phyloP scores from a whole-genome alignment of 192 early-diverging fungal species.

The Allomyces macrogynus region DNA sequence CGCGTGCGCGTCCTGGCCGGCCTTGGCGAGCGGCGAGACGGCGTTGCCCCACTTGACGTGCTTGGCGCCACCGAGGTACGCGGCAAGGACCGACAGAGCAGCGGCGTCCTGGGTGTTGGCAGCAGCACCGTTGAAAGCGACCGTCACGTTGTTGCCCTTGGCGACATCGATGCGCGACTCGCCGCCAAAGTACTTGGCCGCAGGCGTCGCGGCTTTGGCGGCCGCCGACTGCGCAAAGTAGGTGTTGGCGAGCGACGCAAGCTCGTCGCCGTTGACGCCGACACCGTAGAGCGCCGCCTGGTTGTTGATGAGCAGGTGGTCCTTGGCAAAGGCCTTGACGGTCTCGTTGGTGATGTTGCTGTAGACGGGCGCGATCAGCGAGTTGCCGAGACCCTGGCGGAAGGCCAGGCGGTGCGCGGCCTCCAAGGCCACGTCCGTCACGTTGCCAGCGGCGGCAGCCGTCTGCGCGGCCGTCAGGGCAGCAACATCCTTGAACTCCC shows the following conservation, averaged over 20 bases:
- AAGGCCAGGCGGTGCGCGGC: constrained; percentile 76
- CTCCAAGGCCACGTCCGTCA: constrained; percentile 47
- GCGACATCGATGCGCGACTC: constrained; percentile 53
- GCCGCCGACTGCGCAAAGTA: constrained; percentile 22
- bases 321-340: constrained; percentile 48
- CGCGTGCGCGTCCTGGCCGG: constrained; percentile 31
- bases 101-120: constrained; percentile 35
- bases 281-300: constrained; percentile 61
- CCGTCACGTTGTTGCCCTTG: constrained; percentile 36
- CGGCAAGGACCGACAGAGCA: constrained; percentile 37
- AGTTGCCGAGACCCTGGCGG: constrained; percentile 85
- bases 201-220: constrained; percentile 7
- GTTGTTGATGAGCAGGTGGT: background rate
- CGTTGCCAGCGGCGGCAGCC: constrained; percentile 33
- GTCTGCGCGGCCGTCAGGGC: constrained; percentile 43
- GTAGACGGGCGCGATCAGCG: constrained; percentile 57
- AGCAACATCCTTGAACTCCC: constrained; percentile 64
- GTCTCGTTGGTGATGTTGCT: constrained; percentile 40
- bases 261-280: constrained; percentile 52
- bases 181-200: constrained; percentile 63
- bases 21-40: constrained; percentile 39
- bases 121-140: constrained; percentile 56
- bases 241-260: constrained; percentile 42
- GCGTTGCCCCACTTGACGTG: constrained; percentile 41
- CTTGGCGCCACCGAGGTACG: constrained; percentile 29